phyloP scores from a whole-genome alignment of 257 asterid genomes.

The Lithospermum erythrorhizon region DNA sequence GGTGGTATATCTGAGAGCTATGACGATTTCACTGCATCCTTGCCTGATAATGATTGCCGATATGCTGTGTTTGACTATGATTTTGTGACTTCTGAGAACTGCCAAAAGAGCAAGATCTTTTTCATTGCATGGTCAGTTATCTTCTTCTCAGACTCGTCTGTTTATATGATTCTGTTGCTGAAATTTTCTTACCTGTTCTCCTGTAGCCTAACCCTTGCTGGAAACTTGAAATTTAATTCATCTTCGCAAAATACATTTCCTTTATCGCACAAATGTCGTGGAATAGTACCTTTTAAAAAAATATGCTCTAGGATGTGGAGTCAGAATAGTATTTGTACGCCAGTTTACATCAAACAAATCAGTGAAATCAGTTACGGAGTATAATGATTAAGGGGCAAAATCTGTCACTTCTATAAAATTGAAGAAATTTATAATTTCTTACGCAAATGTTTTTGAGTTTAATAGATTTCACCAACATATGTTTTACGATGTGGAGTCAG shows the following conservation, averaged over 20 bases:
- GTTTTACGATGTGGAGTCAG: neutral
- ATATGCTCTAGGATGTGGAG: no score
- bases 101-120: constrained; percentile 63
- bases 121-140: constrained; percentile 48
- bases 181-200: neutral
- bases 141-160: no score
- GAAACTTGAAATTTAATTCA: neutral
- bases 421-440: no score
- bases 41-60: constrained; percentile 60
- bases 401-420: neutral
- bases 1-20: constrained; percentile 50
- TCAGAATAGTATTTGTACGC: no score
- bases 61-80: constrained; percentile 60
- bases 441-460: no score
- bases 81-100: constrained; percentile 57
- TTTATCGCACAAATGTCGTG: no score
- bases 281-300: no score
- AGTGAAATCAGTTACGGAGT: no score
- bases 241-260: no score
- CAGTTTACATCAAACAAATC: no score
- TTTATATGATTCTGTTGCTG: neutral
- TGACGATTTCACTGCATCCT: constrained; percentile 44
- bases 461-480: neutral
- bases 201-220: no score
- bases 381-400: neutral